Base-by-base conservation (phyloP, 2,329 filamentous ascomycete genomes). In the Botrytis hyacinthi region DNA sequence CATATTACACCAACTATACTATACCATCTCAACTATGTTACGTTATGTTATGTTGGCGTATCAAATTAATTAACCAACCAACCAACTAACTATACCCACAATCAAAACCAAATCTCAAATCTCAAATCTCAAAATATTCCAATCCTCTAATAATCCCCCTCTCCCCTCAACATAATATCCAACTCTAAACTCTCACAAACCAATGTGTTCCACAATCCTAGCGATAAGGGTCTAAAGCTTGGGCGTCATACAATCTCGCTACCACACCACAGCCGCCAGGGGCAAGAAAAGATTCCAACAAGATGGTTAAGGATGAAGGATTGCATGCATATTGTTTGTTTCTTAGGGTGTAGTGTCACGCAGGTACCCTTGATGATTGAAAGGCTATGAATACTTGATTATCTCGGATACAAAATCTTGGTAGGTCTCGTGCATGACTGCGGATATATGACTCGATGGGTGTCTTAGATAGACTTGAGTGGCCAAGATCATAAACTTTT, bases 281-380 rank as follows among this genome's bases (percentile, higher is more conserved):
- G 60, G 59, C 20, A 57, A 18, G 26, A 29, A 57, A 26, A 14
- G 29, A 57, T 57, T 57, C 66, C 48, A 69, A 57, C 48, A 69
- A 26, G 48, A 69, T 69, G 66, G 66, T 57, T 69, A 57, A 59
- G 16, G 66, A 69, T 69, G 37, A 57, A 69, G 48, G 32, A 42
- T 71, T 66, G 32, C 70, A 51, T 66, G 44, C 61, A 68, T 67
- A 44, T 14, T n/a, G 22, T 51, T 57, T 16, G 9, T n/a, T 67
- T 44, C 29, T 42, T 46, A 35, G 32, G 40, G 14, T 37, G 26
- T 35, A 32, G 46, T 59, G 18, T 68, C 51, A 72, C 70, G 70
- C 62, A 72, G 62, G 62, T 68, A 68, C 60, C 60, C 35, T 54
- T 26, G 44, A 32, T 9, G 26, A 65, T 63, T 14, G 32, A 22